These are phyloP conservation scores for Batkoa obscura DNA, from an alignment of 371 early-diverging fungal genomes.

Conservation along the genomic window DNA sequence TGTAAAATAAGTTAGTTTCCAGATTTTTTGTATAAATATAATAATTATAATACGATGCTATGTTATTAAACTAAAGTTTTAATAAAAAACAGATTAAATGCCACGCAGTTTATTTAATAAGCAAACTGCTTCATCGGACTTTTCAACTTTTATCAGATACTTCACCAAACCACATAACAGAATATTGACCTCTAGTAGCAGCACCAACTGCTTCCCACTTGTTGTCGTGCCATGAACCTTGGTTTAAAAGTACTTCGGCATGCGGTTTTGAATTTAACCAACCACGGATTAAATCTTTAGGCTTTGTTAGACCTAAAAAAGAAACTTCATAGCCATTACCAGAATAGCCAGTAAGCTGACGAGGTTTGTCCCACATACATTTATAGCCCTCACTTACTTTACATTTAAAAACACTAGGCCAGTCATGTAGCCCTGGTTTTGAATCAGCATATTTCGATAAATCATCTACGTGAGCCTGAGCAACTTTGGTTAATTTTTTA, in stretches of 20 bases:
- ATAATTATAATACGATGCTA: too few relatives aligned
- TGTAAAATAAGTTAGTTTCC: too few relatives aligned
- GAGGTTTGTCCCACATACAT: neutral
- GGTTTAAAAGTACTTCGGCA: neutral
- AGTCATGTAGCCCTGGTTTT: neutral
- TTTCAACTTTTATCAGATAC: too few relatives aligned
- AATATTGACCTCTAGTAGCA: neutral
- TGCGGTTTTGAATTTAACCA: neutral
- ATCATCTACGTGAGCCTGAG: neutral
- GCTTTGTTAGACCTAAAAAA: neutral
- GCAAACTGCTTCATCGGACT: too few relatives aligned
- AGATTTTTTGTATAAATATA: too few relatives aligned
- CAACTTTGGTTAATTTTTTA: neutral
- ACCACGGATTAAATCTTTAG: neutral
- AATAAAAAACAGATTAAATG: too few relatives aligned
- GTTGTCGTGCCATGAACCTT: neutral
- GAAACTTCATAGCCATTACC: neutral
- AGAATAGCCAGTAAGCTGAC: neutral
- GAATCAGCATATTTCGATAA: neutral
- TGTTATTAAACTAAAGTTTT: too few relatives aligned
- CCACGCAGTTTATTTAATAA: too few relatives aligned
- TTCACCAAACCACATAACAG: too few relatives aligned
- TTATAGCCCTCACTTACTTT: neutral
- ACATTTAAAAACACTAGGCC: neutral
- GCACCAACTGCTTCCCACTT: neutral